These are phyloP conservation scores for Fomitopsis serialis DNA, from an alignment of 768 basidiomycete species.

Conservation along the genomic window DNA sequence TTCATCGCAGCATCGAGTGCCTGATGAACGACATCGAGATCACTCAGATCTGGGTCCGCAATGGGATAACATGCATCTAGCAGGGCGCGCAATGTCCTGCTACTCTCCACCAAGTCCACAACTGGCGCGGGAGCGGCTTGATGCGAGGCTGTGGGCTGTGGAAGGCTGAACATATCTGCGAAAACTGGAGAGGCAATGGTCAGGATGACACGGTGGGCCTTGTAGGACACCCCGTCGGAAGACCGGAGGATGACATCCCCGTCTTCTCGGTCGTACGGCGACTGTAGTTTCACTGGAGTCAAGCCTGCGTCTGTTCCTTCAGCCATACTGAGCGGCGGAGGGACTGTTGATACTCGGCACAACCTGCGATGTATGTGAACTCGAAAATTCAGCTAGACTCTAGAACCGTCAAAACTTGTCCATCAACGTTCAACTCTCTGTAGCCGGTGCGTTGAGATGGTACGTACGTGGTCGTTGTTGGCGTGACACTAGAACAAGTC, in stretches of 20 bases:
- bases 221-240: constrained; percentile 3
- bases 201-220: constrained; percentile 26
- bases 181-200: constrained; percentile 30
- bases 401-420: too few relatives aligned
- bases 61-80: constrained; percentile 8
- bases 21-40: neutral
- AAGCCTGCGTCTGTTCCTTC: too few relatives aligned
- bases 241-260: constrained; percentile 7
- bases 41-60: neutral
- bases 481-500: too few relatives aligned
- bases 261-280: neutral
- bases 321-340: too few relatives aligned
- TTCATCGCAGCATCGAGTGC: neutral
- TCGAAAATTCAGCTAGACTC: too few relatives aligned
- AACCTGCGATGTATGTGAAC: too few relatives aligned
- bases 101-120: neutral
- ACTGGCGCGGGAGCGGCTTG: too few relatives aligned
- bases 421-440: too few relatives aligned
- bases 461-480: too few relatives aligned
- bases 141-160: constrained; percentile 15
- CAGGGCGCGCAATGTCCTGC: neutral
- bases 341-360: too few relatives aligned
- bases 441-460: too few relatives aligned
- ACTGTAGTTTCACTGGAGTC: too few relatives aligned
- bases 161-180: constrained; percentile 24